Evolutionary conservation across 768 basidiomycete species (phyloP).

Genomic region (Cystofilobasidium bisporidii): DNA sequence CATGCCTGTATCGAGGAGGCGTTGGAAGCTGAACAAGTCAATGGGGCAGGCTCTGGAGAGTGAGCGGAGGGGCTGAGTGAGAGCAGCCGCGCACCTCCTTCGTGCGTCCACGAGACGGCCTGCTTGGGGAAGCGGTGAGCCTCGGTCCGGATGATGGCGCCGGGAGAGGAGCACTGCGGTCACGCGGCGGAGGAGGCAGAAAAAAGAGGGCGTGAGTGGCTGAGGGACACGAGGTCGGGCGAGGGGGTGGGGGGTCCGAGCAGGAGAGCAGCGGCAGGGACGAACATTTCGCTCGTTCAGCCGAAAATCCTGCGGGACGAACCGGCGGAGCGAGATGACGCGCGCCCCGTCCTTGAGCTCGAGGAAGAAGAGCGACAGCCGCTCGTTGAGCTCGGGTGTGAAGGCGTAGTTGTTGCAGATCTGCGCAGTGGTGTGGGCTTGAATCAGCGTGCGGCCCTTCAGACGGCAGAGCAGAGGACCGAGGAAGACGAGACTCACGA

Average conservation of each 20-base stretch:
- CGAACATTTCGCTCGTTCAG: constrained; percentile 75
- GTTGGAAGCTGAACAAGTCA: no score
- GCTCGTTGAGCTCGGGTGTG: constrained; percentile 58
- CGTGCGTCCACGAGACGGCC: constrained; percentile 67
- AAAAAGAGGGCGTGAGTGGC: no score
- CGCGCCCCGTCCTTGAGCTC: constrained; percentile 88
- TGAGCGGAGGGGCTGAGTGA: no score
- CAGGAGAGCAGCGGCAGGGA: no score
- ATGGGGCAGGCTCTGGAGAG: no score
- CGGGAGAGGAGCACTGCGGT: constrained; percentile 53
- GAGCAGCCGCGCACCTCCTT: constrained; percentile 15
- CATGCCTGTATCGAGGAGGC: not conserved
- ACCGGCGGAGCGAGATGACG: constrained; percentile 79
- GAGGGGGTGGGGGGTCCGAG: not conserved
- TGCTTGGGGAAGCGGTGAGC: constrained; percentile 60
- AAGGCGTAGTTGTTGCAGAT: constrained; percentile 42
- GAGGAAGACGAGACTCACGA: constrained; percentile 49
- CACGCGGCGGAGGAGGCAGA: no score
- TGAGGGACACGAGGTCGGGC: constrained; percentile 17
- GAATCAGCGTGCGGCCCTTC: no score
- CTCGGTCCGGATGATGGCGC: constrained; percentile 68
- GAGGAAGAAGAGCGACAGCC: constrained; percentile 75
- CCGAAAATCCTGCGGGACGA: constrained; percentile 58
- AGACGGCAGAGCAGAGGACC: no score
- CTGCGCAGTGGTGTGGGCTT: no score